These are phyloP conservation scores for Ophiocordyceps camponoti-saundersi DNA, from an alignment of 2,329 filamentous ascomycete genomes.

Conservation along the genomic window DNA sequence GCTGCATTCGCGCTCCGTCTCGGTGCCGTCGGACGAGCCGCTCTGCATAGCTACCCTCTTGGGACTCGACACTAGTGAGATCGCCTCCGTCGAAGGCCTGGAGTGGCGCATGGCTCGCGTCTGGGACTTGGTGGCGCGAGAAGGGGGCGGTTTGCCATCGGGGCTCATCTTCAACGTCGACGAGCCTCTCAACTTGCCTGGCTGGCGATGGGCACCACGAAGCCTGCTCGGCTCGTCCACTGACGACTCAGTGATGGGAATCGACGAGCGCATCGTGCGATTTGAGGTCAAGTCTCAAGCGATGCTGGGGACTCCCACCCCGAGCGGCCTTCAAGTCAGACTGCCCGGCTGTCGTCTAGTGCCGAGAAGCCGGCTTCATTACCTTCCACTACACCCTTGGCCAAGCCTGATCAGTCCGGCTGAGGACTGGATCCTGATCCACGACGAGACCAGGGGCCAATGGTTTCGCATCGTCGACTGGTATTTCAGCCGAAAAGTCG, in stretches of 20 bases:
- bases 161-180: conserved; percentile 10
- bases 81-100: conserved; percentile 3
- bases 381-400: conserved; percentile 6
- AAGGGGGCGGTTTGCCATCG: conserved; percentile 5
- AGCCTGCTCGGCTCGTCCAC: conserved; percentile 6
- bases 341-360: conserved; percentile 4
- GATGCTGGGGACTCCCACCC: conserved; percentile 4
- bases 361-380: not conserved
- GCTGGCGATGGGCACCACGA: conserved; percentile 12
- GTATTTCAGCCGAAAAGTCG: conserved; percentile 6
- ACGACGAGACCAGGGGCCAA: conserved; percentile 1
- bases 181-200: conserved; percentile 5
- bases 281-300: not conserved
- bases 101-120: conserved; percentile 8
- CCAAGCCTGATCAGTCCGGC: conserved; percentile 2
- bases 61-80: conserved; percentile 6
- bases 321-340: conserved; percentile 4
- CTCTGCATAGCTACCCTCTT: conserved; percentile 13
- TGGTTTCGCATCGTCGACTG: conserved; percentile 7
- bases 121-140: conserved; percentile 7
- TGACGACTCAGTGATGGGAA: conserved; percentile 4
- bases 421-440: conserved; percentile 5
- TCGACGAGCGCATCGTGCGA: conserved; percentile 5
- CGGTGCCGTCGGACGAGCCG: conserved; percentile 11
- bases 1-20: conserved; percentile 11